Conservation (phyloP, 176 grass and related monocot genomes). For the Rhynchospora tenuis region DNA sequence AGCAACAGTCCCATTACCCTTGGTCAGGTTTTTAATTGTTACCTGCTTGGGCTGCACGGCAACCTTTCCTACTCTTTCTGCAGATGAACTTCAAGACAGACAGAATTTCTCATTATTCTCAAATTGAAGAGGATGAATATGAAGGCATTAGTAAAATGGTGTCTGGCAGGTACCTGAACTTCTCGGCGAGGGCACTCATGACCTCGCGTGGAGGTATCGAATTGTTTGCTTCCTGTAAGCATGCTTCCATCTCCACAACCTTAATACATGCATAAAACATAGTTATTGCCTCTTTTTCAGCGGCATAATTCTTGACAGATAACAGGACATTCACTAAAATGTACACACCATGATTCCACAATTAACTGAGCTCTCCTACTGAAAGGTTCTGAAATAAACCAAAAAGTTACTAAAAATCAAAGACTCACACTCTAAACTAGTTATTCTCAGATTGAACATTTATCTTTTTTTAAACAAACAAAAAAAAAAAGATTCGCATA, state of each 20-base stretch:
- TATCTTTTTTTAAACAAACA: neutral
- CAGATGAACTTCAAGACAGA: constrained; percentile 38
- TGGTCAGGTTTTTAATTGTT: neutral
- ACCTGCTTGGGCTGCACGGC: constrained; percentile 89
- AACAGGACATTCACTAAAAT: neutral
- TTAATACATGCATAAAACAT: constrained; percentile 1
- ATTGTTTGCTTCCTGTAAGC: constrained; percentile 68
- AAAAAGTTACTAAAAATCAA: neutral
- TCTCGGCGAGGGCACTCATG: constrained; percentile 68
- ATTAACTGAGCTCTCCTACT: neutral
- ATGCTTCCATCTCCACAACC: constrained; percentile 82
- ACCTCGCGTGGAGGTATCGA: constrained; percentile 50
- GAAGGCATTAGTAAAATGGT: neutral
- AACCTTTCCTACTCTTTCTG: constrained; percentile 64
- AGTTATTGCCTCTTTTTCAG: neutral
- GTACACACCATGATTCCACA: neutral
- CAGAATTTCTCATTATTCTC: constrained; percentile 11
- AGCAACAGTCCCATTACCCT: neutral
- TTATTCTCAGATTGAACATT: neutral
- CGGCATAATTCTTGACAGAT: neutral
- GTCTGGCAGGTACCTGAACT: constrained; percentile 48
- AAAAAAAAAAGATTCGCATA: neutral
- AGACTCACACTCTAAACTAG: neutral
- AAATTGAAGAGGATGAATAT: neutral
- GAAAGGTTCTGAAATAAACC: neutral